These are phyloP conservation scores for Elongisporangium anandrum DNA, from an alignment of 352 stramenopile genomes.

Conservation along the genomic window DNA sequence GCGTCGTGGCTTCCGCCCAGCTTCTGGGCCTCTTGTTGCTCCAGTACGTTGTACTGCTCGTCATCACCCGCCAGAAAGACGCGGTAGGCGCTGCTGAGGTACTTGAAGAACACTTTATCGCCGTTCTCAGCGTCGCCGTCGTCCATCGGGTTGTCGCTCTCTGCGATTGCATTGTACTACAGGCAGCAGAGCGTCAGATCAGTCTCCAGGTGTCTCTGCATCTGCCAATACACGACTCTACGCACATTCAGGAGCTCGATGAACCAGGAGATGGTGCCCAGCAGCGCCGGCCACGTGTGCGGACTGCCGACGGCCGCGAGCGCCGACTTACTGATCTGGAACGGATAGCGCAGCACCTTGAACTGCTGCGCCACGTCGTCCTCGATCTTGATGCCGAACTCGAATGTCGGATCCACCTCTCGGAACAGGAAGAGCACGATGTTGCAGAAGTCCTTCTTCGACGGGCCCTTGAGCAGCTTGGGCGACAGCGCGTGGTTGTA, in stretches of 20 bases:
- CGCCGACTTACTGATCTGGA: slow-evolving; percentile 95
- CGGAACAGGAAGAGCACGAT: slow-evolving; percentile 97
- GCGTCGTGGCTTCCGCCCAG: slow-evolving; percentile 43
- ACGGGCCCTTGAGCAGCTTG: slow-evolving; percentile 91
- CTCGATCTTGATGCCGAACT: slow-evolving; percentile 73
- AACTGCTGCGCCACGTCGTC: slow-evolving; percentile 70
- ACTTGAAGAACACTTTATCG: slow-evolving; percentile 94
- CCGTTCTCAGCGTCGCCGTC: slow-evolving; percentile 70
- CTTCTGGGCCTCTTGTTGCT: slow-evolving; percentile 67
- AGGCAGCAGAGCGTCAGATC: not conserved
- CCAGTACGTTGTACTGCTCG: slow-evolving; percentile 82
- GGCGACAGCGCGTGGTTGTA: slow-evolving; percentile 91
- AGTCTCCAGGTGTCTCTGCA: too few species aligned
- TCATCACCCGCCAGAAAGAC: slow-evolving; percentile 94
- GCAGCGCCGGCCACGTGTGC: slow-evolving; percentile 95
- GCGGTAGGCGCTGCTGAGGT: slow-evolving; percentile 89
- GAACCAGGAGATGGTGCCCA: slow-evolving; percentile 96
- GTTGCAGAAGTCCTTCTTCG: slow-evolving; percentile 96
- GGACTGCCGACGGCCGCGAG: slow-evolving; percentile 92
- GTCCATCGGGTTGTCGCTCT: slow-evolving; percentile 44
- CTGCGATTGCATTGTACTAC: slow-evolving; percentile 85
- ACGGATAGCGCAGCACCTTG: slow-evolving; percentile 91
- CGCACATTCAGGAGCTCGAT: slow-evolving; percentile 91
- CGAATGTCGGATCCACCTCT: slow-evolving; percentile 90
- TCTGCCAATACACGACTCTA: slow-evolving; percentile 1